A percentile compares a stretch with the other conserved stretches of the same genome.
phyloP scores from a whole-genome alignment of 2,329 filamentous ascomycete species.

The Xylaria sp. region DNA sequence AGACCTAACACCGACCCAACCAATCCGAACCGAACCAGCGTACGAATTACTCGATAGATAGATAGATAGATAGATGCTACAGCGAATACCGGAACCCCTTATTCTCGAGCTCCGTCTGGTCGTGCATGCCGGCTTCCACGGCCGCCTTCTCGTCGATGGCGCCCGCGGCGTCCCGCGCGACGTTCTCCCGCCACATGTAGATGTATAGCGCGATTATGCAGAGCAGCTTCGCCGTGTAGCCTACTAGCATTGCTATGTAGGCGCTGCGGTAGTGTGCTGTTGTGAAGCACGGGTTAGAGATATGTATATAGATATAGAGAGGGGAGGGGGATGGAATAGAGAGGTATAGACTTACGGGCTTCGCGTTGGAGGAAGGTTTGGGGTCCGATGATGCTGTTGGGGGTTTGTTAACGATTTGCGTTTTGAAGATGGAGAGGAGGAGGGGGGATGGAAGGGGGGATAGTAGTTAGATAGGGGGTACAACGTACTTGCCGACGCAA shows the following conservation, averaged over 20 bases:
- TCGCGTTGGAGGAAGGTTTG: constrained; percentile 47
- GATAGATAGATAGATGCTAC: neutral
- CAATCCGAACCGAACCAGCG: neutral
- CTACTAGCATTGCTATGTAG: constrained; percentile 51
- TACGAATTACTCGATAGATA: neutral
- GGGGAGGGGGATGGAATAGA: neutral
- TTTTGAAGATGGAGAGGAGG: neutral
- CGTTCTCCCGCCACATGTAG: constrained; percentile 49
- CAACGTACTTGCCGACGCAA: constrained; percentile 48
- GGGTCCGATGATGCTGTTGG: constrained; percentile 48
- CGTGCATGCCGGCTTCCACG: constrained; percentile 49
- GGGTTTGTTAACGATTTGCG: constrained; percentile 12
- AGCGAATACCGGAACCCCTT: constrained; percentile 49
- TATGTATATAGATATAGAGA: neutral
- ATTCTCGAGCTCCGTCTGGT: constrained; percentile 50
- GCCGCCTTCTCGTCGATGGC: constrained; percentile 45
- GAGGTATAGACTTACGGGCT: constrained; percentile 40
- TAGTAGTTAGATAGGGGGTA: neutral
- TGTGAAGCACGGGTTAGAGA: neutral
- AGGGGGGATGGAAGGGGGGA: neutral
- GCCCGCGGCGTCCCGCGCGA: constrained; percentile 47
- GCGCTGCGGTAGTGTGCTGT: constrained; percentile 49
- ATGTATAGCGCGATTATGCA: constrained; percentile 46
- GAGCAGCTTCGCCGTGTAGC: constrained; percentile 48
- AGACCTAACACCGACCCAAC: neutral